Evolutionary conservation across 2,329 filamentous ascomycete species (phyloP), one percentile per base, ranked within the genome.

Genomic region (Sporothrix luriei): DNA sequence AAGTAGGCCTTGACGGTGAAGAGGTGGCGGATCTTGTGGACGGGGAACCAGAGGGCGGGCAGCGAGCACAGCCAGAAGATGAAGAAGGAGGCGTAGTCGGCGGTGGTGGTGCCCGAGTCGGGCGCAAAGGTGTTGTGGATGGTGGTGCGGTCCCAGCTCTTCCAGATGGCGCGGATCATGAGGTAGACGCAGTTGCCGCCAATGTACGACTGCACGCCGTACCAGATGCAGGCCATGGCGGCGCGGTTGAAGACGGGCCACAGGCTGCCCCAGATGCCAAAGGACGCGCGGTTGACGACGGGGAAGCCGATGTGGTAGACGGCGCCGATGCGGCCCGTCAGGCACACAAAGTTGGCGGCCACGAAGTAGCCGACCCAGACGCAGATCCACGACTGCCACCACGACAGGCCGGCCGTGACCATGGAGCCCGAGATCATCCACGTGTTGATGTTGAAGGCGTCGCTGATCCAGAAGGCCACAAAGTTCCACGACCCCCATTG

Each of bases 351-450:
- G 76, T 81, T 82, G 43, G 84, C 92, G 0, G 93, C 88, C 73
- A 97, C 89, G 51, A 88, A 83, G 77, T 97, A 97, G 68, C 94
- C 93, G 38, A 94, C 81, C 90, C 93, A 94, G 55, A 97, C 91
- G 76, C 91, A 93, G n/a, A 93, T 81, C 90, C 91, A 93, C 2
- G 91, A 90, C 80, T 97, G 92, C 93, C 93, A 97, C 93, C 93
- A 97, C 9, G 91, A 92, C 26, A 96, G 83, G 14, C 92, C 92
- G 62, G 81, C 83, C 1, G 90, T 86, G 46, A 96, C 92, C 87
- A 93, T 93, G 49, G 91, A 89, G 1, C 91, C 92, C 0, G 91
- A 91, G 72, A 96, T 95, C 92, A 96, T 97, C 93, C 92, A 96
- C 1, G 92, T 95, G 79, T 94, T 95, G 77, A 95, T 92, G 78